Base-by-base conservation (phyloP, 306 rosid species). In the Oemleria cerasiformis region DNA sequence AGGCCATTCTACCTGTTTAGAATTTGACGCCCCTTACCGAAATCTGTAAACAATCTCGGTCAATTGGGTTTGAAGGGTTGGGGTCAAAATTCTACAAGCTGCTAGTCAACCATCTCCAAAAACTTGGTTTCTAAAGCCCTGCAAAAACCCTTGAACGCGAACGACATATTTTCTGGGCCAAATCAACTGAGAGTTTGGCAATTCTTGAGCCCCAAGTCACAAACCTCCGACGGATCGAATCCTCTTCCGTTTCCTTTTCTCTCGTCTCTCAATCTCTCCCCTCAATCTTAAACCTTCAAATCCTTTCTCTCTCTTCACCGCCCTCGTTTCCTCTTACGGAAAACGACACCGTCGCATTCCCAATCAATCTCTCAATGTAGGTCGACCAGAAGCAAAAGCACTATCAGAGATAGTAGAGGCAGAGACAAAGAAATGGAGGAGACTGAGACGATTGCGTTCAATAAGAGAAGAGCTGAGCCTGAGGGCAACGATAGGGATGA, bases 401-500 rank as follows among this genome's bases (percentile, higher is more conserved):
- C 70, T 40, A 23, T 36, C 10, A 66, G 76, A 39, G 77, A 74
- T 58, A 68, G 21, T 3, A 16, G 38, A 16, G 67, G 36, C 51
- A 41, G 40, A 68, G 76, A 74, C 40, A 36, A 58, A 30, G 67
- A 70, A 5, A 84, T 86, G 84, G 90, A 85, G 62, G 84, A 86
- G 12, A 19, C 72, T 21, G 63, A 59, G 44, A 54, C 85, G 16
- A 21, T 54, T 68, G 84, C 75, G 5, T 90, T 88, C 86, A 92
- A 92, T 76, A 92, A 82, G 88, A 75, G 87, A 73, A 86, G 96
- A 43, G 96, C 96, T 0, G 92, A 92, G 65, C 95, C 96, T 0
- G 92, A 92, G 65, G 98, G 96, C 5, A 64, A 77, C 73, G 98
- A 88, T 40, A 82, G 75, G 72, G 40, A 0, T 9, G 92, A 88